Evolutionary conservation across 2,329 filamentous ascomycete genomes (phyloP), one percentile per base, ranked within the genome.

Genomic region (Cyphellophora europaea): DNA sequence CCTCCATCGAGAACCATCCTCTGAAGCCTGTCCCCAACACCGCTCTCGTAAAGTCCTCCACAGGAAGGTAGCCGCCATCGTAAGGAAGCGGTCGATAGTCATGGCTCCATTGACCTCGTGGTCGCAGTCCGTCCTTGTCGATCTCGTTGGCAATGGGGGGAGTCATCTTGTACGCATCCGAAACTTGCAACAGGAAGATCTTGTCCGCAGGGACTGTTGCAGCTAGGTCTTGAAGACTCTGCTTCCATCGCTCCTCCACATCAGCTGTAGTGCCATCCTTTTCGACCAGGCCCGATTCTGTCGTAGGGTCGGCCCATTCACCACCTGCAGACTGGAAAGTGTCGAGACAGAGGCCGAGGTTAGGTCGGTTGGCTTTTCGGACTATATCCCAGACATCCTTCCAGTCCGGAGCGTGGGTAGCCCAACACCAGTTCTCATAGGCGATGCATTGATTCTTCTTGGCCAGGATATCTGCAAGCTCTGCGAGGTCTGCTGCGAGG

Each of bases 351-450:
- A 88, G 61, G 0, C 82, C 82, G 8, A 86, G 63, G 41, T 88
- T 87, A 0, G 67, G 63, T 3, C 76, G 58, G 44, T 82, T 60
- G 2, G 77, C 78, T 29, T 64, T 65, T 42, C 70, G 51, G 3
- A 84, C 77, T 10, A 87, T 77, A 2, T 72, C 60, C 79, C 79
- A 87, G 1, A 78, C 77, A 32, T 77, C 67, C 43, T 69, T 71
- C 82, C 82, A 89, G 1, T 61, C 66, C 0, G 77, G 71, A 0
- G 80, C 78, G 32, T 76, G 71, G 0, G 80, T 83, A 0, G 77
- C 77, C 82, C 82, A 88, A 57, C 81, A 85, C 80, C 81, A 87
- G 51, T 87, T 86, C 58, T 88, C 82, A 47, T 87, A 88, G 0
- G 81, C 80, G 12, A 88, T 59, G 5, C 71, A 67, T 52, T 76